Conservation (phyloP, 768 basidiomycete species). For the Suillus subalutaceus region DNA sequence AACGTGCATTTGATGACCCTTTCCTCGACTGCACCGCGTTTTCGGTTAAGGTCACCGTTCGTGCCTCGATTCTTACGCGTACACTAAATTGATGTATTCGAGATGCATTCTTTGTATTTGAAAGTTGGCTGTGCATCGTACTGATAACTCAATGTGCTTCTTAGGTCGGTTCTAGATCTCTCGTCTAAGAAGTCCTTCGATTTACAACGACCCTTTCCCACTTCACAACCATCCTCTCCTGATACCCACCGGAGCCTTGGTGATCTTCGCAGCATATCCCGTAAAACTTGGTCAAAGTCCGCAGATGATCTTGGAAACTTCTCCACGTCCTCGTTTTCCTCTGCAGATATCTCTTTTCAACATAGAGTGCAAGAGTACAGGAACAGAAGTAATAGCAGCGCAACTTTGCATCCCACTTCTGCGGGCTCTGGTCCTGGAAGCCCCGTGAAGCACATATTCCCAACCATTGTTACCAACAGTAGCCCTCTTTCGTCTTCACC, state of each 20-base stretch:
- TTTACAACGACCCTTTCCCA: slow-evolving; percentile 34
- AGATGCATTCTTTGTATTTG: neutral
- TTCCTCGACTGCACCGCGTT: neutral
- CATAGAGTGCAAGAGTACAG: slow-evolving; percentile 69
- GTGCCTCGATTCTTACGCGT: slow-evolving; percentile 2
- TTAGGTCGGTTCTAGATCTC: slow-evolving; percentile 70
- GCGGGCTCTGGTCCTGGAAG: slow-evolving; percentile 28
- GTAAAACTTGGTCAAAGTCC: slow-evolving; percentile 78
- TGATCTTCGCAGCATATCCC: slow-evolving; percentile 70
- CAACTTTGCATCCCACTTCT: slow-evolving; percentile 47
- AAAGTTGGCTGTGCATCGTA: slow-evolving; percentile 2
- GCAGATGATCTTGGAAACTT: slow-evolving; percentile 76
- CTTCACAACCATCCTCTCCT: slow-evolving; percentile 33
- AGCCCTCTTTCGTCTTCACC: slow-evolving; percentile 30
- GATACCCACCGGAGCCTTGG: slow-evolving; percentile 47
- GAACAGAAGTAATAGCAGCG: slow-evolving; percentile 57
- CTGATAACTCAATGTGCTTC: slow-evolving; percentile 25
- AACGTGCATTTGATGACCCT: slow-evolving; percentile 1
- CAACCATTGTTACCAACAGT: slow-evolving; percentile 29
- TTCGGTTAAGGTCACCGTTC: slow-evolving; percentile 1
- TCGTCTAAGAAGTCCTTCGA: slow-evolving; percentile 52
- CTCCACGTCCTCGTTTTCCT: slow-evolving; percentile 35
- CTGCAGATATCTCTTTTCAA: slow-evolving; percentile 55
- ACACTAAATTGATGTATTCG: slow-evolving; percentile 6
- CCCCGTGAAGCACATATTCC: slow-evolving; percentile 46